phyloP scores from a whole-genome alignment of 768 basidiomycete genomes.

The Amanita subjunquillea region DNA sequence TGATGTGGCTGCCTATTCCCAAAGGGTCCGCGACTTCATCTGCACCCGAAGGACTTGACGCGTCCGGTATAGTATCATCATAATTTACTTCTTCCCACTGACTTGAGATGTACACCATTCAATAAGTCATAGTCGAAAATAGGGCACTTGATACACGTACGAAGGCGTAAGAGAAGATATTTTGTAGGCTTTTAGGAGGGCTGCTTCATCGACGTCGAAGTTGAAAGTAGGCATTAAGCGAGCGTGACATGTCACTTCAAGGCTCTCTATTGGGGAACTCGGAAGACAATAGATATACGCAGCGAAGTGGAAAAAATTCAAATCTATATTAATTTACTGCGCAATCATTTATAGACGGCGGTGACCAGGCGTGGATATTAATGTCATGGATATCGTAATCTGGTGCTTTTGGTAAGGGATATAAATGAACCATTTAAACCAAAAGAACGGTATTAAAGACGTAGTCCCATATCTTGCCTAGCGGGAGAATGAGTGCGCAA shows the following conservation, averaged over 20 bases:
- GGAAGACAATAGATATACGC: too few species aligned
- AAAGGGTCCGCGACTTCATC: conserved; percentile 55
- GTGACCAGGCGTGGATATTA: neutral
- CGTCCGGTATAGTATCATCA: conserved; percentile 68
- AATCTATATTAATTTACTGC: too few species aligned
- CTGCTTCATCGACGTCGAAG: conserved; percentile 68
- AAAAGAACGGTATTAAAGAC: conserved; percentile 78
- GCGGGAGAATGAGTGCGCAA: neutral
- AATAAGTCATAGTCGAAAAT: neutral
- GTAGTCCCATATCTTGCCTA: conserved; percentile 90
- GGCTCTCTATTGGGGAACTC: too few species aligned
- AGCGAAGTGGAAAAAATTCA: too few species aligned
- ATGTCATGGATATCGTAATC: neutral
- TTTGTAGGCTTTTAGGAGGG: conserved; percentile 81
- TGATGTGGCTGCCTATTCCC: conserved; percentile 57
- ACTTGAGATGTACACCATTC: conserved; percentile 23
- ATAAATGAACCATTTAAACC: conserved; percentile 26
- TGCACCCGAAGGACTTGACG: conserved; percentile 34
- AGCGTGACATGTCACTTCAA: neutral
- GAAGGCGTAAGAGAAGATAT: conserved; percentile 68
- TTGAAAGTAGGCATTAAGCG: conserved; percentile 47
- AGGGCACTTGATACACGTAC: conserved; percentile 27
- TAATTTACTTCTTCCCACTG: conserved; percentile 89
- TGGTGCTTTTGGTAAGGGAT: neutral
- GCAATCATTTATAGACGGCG: too few species aligned